Evolutionary conservation across 805 yeast genomes (phyloP), one percentile per base, ranked within the genome.

Genomic region (Starmerella potacharoeniae): DNA sequence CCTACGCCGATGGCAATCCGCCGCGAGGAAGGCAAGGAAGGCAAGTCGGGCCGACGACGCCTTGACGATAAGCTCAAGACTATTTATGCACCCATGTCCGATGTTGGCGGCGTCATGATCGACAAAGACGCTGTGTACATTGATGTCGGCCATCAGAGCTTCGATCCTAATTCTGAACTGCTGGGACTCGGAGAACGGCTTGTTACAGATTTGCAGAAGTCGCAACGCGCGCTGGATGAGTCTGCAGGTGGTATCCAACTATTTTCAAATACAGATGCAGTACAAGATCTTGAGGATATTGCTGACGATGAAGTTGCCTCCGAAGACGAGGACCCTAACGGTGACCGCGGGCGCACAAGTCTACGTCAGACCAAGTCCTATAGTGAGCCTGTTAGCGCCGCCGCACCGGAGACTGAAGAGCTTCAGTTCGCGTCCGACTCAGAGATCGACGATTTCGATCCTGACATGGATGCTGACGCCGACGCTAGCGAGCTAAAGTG

Each of bases 31-130:
- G 64, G 61, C 16, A 96, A 88, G 41, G 66, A 66, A 33, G 69
- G 73, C 11, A 60, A 56, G 28, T 69, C 71, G 55, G 82, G 96
- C 69, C 78, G 97, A 65, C 86, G 88, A 68, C 79, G 97, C 66
- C 78, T 93, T 53, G 97, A 93, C 61, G 98, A 93, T 66, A 87
- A 84, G 63, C 95, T 88, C 67, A 93, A 90, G 68, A 80, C 88
- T 61, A 88, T 93, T 2, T 93, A 95, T 69, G 99, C 98, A 0
- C 99, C 99, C 50, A 93, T 93, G 99, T 86, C 97, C 48, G 97
- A 93, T 70, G 96, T 93, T n/a, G 97, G 97, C 55, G 99, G 99
- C 68, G 95, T 93, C 39, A 75, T 93, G 61, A 88, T 93, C 58
- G 99, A 93, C 72, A 90, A 85, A 67, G 99, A 93, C 73, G 96